Percentiles rank a stretch among this genome's conserved stretches.
Conservation (phyloP, 345 rosid species). For the Boechera retrofracta region DNA sequence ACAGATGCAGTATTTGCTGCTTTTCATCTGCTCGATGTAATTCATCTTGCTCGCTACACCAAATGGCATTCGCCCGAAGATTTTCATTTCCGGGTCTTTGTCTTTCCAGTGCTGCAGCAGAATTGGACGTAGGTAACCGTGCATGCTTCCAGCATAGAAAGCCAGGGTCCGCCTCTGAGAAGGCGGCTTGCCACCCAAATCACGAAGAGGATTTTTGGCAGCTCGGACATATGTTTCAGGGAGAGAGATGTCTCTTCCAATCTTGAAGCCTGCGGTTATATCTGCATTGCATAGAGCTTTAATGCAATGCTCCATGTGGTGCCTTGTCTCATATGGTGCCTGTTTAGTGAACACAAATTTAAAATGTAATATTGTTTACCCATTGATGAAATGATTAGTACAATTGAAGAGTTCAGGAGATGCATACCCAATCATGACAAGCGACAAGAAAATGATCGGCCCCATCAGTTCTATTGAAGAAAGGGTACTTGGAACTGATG, state of each 20-base stretch:
- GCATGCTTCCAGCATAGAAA: conserved; percentile 91
- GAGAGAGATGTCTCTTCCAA: conserved; percentile 94
- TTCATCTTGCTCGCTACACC: conserved; percentile 94
- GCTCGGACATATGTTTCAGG: conserved; percentile 96
- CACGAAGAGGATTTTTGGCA: conserved; percentile 87
- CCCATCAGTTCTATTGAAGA: conserved; percentile 87
- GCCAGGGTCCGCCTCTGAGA: conserved; percentile 72
- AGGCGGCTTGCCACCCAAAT: conserved; percentile 84
- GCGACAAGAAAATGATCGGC: conserved; percentile 96
- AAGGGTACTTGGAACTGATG: conserved; percentile 86
- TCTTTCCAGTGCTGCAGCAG: conserved; percentile 86
- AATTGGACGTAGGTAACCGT: conserved; percentile 79
- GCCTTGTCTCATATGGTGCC: conserved; percentile 99
- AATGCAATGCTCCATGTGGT: conserved; percentile 96
- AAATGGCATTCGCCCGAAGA: conserved; percentile 81
- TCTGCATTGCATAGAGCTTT: conserved; percentile 98
- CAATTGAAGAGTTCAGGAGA: conserved; percentile 5
- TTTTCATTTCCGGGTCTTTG: conserved; percentile 77
- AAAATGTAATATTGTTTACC: not conserved
- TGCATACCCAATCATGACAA: conserved; percentile 97
- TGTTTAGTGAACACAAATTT: conserved; percentile 32
- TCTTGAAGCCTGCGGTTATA: conserved; percentile 78
- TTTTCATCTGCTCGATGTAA: conserved; percentile 89
- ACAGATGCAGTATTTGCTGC: conserved; percentile 91
- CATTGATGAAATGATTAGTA: conserved; percentile 7